phyloP scores from a whole-genome alignment of 805 yeast species.

The Saturnispora saitoi region DNA sequence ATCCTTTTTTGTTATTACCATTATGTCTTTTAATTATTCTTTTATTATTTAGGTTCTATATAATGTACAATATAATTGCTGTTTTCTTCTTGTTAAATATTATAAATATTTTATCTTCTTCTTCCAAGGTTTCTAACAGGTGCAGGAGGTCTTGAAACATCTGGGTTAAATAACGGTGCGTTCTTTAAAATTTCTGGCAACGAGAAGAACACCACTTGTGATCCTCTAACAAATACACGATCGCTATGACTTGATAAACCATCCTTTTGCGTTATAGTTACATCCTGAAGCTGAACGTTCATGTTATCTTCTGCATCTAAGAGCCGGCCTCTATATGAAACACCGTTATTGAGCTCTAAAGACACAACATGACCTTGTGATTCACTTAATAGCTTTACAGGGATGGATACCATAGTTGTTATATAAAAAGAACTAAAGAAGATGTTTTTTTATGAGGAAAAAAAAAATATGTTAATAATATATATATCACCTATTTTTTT shows the following conservation, averaged over 20 bases:
- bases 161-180: conserved; percentile 76
- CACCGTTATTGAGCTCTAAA: conserved; percentile 77
- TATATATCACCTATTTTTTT: not conserved
- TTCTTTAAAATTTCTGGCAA: conserved; percentile 82
- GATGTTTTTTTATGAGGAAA: not conserved
- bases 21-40: not conserved
- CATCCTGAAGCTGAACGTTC: conserved; percentile 83
- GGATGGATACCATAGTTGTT: conserved; percentile 59
- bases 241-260: conserved; percentile 72
- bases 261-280: conserved; percentile 65
- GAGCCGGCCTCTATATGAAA: conserved; percentile 79
- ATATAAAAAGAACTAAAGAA: not conserved
- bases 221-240: conserved; percentile 85
- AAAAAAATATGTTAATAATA: not conserved
- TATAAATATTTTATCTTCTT: not conserved
- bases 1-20: not conserved
- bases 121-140: conserved; percentile 46
- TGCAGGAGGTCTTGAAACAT: conserved; percentile 54
- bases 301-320: conserved; percentile 84
- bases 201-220: conserved; percentile 73
- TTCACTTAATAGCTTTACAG: conserved; percentile 73
- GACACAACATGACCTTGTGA: conserved; percentile 72
- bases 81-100: not conserved
- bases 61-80: conserved; percentile 1
- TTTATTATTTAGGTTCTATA: not conserved